Evolutionary conservation across 495 filamentous ascomycete species (phyloP).

Genomic region (Eremomyces bilateralis): DNA sequence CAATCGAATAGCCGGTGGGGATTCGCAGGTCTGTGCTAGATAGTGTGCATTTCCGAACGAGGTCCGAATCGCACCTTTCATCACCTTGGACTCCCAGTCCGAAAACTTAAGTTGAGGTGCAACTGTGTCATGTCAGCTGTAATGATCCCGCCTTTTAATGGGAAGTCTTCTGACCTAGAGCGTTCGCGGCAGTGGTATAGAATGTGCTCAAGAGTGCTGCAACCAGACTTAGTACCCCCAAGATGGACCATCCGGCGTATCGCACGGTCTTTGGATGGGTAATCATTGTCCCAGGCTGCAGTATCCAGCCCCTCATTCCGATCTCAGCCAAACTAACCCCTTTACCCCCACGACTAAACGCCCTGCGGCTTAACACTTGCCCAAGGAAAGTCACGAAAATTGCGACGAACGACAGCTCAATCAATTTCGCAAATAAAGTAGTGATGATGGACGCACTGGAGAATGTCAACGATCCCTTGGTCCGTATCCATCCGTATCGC

Average conservation of each 20-base stretch:
- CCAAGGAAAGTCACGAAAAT: slow-evolving; percentile 55
- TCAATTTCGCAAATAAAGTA: slow-evolving; percentile 44
- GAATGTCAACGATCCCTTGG: slow-evolving; percentile 24
- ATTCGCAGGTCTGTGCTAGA: slow-evolving; percentile 29
- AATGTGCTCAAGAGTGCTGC: slow-evolving; percentile 40
- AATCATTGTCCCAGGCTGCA: slow-evolving; percentile 42
- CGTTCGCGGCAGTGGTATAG: slow-evolving; percentile 54
- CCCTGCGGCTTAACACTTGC: slow-evolving; percentile 44
- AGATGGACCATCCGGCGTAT: slow-evolving; percentile 33
- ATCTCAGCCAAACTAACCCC: slow-evolving; percentile 55
- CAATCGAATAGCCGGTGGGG: too few relatives aligned
- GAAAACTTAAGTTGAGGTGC: slow-evolving; percentile 35
- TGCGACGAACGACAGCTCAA: slow-evolving; percentile 57
- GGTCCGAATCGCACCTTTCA: slow-evolving; percentile 34
- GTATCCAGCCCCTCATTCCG: slow-evolving; percentile 28
- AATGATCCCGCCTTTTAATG: not conserved
- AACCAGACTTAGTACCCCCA: slow-evolving; percentile 35
- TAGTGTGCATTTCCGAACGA: slow-evolving; percentile 36
- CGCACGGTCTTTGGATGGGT: slow-evolving; percentile 40
- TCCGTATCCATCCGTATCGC: slow-evolving; percentile 33
- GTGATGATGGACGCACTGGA: slow-evolving; percentile 38
- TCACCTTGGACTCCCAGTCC: slow-evolving; percentile 17
- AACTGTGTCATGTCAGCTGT: slow-evolving; percentile 22
- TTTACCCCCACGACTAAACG: slow-evolving; percentile 27
- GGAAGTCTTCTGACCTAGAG: slow-evolving; percentile 24